Conservation (phyloP, 306 rosid genomes). For the Quercus agrifolia region DNA sequence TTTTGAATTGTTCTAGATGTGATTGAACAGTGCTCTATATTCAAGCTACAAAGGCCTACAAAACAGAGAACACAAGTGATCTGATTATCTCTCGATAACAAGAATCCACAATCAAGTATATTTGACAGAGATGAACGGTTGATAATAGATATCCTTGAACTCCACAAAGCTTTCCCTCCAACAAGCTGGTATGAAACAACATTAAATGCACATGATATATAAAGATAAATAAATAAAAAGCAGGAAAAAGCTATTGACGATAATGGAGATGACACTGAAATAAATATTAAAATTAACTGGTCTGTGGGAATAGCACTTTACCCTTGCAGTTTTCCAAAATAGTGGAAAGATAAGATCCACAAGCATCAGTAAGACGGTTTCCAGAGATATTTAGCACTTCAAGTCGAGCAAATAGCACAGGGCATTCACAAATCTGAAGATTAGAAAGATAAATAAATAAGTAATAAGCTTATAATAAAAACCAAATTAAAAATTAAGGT, state of each 20-base stretch:
- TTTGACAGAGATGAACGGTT: constrained; percentile 4
- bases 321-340: constrained; percentile 78
- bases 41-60: constrained; percentile 77
- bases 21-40: constrained; percentile 70
- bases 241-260: constrained; percentile 9
- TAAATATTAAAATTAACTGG: constrained; percentile 16
- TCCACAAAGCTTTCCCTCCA: neutral
- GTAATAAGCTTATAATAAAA: neutral
- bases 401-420: constrained; percentile 65
- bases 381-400: constrained; percentile 90
- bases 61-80: constrained; percentile 20
- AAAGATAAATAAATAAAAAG: neutral
- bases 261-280: constrained; percentile 14
- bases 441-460: neutral
- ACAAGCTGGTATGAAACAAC: neutral
- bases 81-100: neutral
- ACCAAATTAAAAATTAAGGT: neutral
- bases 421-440: constrained; percentile 84
- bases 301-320: constrained; percentile 28
- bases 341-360: constrained; percentile 80
- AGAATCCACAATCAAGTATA: constrained; percentile 19
- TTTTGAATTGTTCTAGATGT: constrained; percentile 81
- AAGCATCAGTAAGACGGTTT: constrained; percentile 89
- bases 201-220: constrained; percentile 8
- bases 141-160: neutral